A percentile compares a stretch with the other conserved stretches of the same genome.
These are phyloP conservation scores for Nakazawaea ambrosiae DNA, from an alignment of 805 yeast genomes.

Conservation along the genomic window DNA sequence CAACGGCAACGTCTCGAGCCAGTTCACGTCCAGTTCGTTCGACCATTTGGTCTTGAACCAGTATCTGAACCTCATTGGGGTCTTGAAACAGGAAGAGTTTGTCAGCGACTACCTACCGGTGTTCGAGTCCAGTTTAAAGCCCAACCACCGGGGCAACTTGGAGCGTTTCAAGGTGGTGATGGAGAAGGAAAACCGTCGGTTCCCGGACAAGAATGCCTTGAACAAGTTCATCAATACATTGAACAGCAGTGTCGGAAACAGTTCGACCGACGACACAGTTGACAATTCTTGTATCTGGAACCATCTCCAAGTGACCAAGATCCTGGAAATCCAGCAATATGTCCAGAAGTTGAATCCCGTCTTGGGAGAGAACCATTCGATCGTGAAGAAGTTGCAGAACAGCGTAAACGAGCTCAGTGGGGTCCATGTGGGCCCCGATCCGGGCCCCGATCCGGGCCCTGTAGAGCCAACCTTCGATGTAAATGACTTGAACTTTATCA, in stretches of 20 bases:
- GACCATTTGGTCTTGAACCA: conserved; percentile 1
- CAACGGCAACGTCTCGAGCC: too few species aligned
- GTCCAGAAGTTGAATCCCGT: conserved; percentile 26
- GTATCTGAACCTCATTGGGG: conserved; percentile 22
- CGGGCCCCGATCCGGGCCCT: too few species aligned
- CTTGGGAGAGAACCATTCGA: conserved; percentile 24
- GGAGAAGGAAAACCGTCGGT: too few species aligned
- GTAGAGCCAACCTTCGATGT: conserved; percentile 23
- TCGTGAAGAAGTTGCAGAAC: conserved; percentile 27
- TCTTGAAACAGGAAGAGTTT: conserved; percentile 21
- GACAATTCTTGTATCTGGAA: conserved; percentile 11
- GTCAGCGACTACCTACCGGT: conserved; percentile 17
- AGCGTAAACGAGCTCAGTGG: conserved; percentile 32
- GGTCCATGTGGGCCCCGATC: too few species aligned
- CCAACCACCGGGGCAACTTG: background rate
- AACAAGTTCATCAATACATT: conserved; percentile 5
- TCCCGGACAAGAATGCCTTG: conserved; percentile 12
- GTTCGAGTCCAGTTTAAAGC: conserved; percentile 1
- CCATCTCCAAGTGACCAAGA: conserved; percentile 13
- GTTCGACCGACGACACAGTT: background rate
- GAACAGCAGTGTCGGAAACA: conserved; percentile 2
- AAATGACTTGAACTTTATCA: conserved; percentile 26
- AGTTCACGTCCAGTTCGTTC: too few species aligned
- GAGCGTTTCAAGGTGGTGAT: conserved; percentile 19
- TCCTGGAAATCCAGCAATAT: conserved; percentile 28